Conservation (phyloP, 2,329 filamentous ascomycete genomes). For the Hypoxylon rubiginosum region DNA sequence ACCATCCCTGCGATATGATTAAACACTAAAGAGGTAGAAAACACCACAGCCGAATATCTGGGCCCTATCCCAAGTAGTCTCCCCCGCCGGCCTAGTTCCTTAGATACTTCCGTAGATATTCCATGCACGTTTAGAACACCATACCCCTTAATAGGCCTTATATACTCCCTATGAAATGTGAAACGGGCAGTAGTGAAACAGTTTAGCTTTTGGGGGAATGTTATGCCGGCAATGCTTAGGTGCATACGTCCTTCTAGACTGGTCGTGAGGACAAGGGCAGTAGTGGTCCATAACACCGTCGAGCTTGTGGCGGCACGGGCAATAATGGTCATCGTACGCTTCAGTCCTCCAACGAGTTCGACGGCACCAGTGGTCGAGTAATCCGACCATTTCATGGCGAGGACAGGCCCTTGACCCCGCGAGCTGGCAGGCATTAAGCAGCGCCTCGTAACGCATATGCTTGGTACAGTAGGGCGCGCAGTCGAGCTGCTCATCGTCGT, state of each 20-base stretch:
- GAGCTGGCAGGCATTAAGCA: slow-evolving; percentile 10
- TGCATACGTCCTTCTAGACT: not conserved
- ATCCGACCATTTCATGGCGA: slow-evolving; percentile 10
- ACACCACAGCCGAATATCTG: too few species aligned
- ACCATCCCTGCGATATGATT: too few species aligned
- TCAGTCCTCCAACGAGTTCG: slow-evolving; percentile 22
- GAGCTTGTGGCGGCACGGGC: slow-evolving; percentile 23
- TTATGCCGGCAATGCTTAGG: slow-evolving; percentile 8
- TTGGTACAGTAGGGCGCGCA: slow-evolving; percentile 30
- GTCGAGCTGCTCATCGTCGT: slow-evolving; percentile 9
- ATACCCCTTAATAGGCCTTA: too few species aligned
- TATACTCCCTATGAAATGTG: not conserved
- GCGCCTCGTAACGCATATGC: not conserved
- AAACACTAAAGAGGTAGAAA: too few species aligned
- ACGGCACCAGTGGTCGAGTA: slow-evolving; percentile 29
- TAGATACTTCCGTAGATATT: too few species aligned
- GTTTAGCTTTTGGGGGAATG: not conserved
- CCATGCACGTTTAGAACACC: too few species aligned
- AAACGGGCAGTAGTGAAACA: slow-evolving; percentile 23
- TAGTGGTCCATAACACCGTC: slow-evolving; percentile 29
- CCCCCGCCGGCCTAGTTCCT: too few species aligned
- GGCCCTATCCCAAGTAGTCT: too few species aligned
- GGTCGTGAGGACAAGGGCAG: slow-evolving; percentile 28
- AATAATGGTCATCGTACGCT: slow-evolving; percentile 26
- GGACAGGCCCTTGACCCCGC: slow-evolving; percentile 11